Percentiles rank a stretch among this genome's conserved stretches.
Evolutionary conservation across 2,329 filamentous ascomycete species (phyloP).

Genomic region (Aspergillus sclerotialis): DNA sequence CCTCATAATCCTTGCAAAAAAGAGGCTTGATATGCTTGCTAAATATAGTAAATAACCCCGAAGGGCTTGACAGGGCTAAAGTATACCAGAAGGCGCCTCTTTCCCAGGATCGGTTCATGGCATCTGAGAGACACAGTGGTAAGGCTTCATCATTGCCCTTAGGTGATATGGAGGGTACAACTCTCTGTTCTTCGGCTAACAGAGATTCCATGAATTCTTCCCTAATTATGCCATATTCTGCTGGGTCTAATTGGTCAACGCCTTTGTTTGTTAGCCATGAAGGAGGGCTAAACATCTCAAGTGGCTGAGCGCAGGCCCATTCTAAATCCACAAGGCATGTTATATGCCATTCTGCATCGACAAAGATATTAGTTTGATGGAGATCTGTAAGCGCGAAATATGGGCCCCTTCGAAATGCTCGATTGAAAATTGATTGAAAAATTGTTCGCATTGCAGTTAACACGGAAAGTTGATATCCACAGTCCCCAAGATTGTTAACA

Average conservation of each 20-base stretch:
- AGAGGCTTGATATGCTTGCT: conserved; percentile 13
- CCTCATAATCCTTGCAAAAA: conserved; percentile 4
- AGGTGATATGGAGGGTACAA: background rate
- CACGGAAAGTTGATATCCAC: conserved; percentile 22
- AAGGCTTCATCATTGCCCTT: background rate
- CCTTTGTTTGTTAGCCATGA: conserved; percentile 16
- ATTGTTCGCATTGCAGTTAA: conserved; percentile 22
- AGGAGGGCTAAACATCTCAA: conserved; percentile 16
- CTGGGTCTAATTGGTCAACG: conserved; percentile 10
- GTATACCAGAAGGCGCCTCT: conserved; percentile 14
- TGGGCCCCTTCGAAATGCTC: no score
- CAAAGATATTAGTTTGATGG: conserved; percentile 27
- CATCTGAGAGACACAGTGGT: conserved; percentile 4
- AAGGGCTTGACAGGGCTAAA: conserved; percentile 12
- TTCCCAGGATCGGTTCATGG: conserved; percentile 10
- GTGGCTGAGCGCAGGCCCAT: conserved; percentile 15
- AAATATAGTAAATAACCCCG: conserved; percentile 12
- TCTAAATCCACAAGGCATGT: conserved; percentile 19
- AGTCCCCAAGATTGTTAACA: conserved; percentile 15
- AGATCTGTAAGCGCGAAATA: conserved; percentile 35
- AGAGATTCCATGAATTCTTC: conserved; percentile 11
- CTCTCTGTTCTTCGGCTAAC: conserved; percentile 6
- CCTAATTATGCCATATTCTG: conserved; percentile 10
- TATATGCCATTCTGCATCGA: conserved; percentile 18
- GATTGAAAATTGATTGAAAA: conserved; percentile 19